A percentile compares a stretch with the other conserved stretches of the same genome.
Evolutionary conservation across 352 stramenopile species (phyloP).

Genomic region (Pythium aristosporum): DNA sequence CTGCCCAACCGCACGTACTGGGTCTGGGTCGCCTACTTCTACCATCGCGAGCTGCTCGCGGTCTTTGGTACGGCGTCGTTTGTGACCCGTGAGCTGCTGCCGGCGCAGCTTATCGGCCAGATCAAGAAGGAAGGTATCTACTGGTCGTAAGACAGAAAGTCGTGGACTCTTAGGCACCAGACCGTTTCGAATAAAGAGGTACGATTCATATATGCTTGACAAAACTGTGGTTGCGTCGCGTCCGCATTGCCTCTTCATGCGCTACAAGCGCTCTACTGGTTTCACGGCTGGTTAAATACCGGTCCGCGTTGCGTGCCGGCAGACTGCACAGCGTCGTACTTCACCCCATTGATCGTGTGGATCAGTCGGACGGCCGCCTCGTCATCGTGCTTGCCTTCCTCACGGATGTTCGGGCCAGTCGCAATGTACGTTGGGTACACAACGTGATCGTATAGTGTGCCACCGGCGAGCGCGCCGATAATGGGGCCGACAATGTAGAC

Average conservation of each 20-base stretch:
- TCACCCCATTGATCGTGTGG: too few relatives aligned
- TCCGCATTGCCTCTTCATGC: too few relatives aligned
- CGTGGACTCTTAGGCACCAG: too few relatives aligned
- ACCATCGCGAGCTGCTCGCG: conserved; percentile 34
- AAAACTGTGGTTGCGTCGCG: too few relatives aligned
- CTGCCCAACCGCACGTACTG: conserved; percentile 28
- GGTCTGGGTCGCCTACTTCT: conserved; percentile 44
- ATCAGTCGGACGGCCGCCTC: too few relatives aligned
- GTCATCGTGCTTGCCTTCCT: neutral
- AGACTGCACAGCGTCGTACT: neutral
- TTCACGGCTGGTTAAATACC: too few relatives aligned
- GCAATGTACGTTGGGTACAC: conserved; percentile 6
- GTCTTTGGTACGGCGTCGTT: conserved; percentile 43
- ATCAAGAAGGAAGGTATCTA: conserved; percentile 50
- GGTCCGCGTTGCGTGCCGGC: neutral
- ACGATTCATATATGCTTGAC: too few relatives aligned
- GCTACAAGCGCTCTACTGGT: too few relatives aligned
- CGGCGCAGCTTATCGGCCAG: conserved; percentile 41
- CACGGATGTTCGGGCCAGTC: neutral
- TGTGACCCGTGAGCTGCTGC: conserved; percentile 42
- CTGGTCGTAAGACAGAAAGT: conserved; percentile 31
- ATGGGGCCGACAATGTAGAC: conserved; percentile 65
- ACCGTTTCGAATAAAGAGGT: too few relatives aligned
- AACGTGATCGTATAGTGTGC: conserved; percentile 45
- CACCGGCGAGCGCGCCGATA: conserved; percentile 52